Evolutionary conservation across 345 rosid species (phyloP), one percentile per base, ranked within the genome.

Genomic region (Citrus sinensis): DNA sequence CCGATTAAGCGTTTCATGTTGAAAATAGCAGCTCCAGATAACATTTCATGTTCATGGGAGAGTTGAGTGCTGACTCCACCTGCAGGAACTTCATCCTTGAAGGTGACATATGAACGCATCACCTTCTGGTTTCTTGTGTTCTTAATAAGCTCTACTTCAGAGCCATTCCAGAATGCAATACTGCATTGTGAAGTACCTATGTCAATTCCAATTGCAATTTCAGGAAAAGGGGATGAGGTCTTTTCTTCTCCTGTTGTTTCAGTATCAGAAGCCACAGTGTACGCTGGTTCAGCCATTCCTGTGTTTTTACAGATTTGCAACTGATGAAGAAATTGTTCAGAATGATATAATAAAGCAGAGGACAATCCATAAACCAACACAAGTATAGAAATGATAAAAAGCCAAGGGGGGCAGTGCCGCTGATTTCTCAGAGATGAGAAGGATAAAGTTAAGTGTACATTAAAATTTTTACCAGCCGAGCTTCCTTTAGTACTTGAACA

Each of bases 1-100:
- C 98, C 99, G 10, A 95, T 85, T 25, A 95, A 88, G 24, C 97
- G 97, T 78, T 95, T 95, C 95, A 95, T 88, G 80, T 95, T 95
- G 86, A 93, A 95, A 73, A 95, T 83, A 29, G 99, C 86, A 19
- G 93, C 91, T 51, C 99, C 98, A 1, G 94, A 87, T 9, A 93
- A 79, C 87, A 93, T 86, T 80, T 95, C 98, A 27, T 82, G 87
- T 79, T 95, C 99, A 56, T 91, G 90, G 13, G 91, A 83, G 60
- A 92, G 85, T 73, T 91, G 96, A 80, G 79, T 88, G 81, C 86
- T 91, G 42, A 92, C 95, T n/a, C 97, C 99, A 49, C 92, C 88
- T 0, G 96, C 83, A 51, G 98, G 96, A 40, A 64, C 78, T 39
- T 92, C 97, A 71, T 91, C 92, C 85, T 88, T 92, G 87, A 92